Evolutionary conservation across 2,329 filamentous ascomycete genomes (phyloP), one percentile per base, ranked within the genome.

Genomic region (Fusarium sp.): DNA sequence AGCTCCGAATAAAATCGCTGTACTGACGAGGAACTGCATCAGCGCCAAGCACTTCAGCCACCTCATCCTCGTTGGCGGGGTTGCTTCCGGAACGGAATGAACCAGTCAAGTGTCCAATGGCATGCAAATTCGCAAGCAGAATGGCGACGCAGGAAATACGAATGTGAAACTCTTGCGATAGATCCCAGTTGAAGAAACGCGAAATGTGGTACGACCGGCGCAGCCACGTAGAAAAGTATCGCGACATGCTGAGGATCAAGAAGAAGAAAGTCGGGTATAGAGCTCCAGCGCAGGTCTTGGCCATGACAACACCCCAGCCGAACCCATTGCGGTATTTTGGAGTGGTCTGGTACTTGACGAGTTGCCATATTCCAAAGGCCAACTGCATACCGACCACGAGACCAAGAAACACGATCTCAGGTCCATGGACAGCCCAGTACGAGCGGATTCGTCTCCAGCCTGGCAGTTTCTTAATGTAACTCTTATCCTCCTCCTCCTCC

Each of bases 251-350:
- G 7, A 88, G 77, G 9, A 88, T 79, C 59, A 88, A 79, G 69
- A 89, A 88, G 77, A 88, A 88, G 58, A 89, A 82, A 2, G 85
- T 88, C 19, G 86, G 85, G 50, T 88, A 88, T 2, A 89, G 70
- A 0, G 84, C 82, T 6, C 87, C 87, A 12, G 86, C 85, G 44
- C 79, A 84, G 0, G 84, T 83, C 75, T 88, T 89, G 6, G 86
- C 84, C 51, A 89, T 72, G 6, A 86, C 84, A 10, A 86, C 82
- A 8, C 86, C 86, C 84, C 85, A 87, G 14, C 85, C 86, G 19
- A 88, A 84, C 0, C 83, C 86, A 16, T 80, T 81, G 18, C 82
- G 81, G 60, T 85, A 86, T 13, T 79, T 66, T 1, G 77, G 70
- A 2, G 78, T 80, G 0, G 80, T 83, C 48, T 83, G 74, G 71